Conservation (phyloP, 2,329 filamentous ascomycete species). For the Penicillium freii region DNA sequence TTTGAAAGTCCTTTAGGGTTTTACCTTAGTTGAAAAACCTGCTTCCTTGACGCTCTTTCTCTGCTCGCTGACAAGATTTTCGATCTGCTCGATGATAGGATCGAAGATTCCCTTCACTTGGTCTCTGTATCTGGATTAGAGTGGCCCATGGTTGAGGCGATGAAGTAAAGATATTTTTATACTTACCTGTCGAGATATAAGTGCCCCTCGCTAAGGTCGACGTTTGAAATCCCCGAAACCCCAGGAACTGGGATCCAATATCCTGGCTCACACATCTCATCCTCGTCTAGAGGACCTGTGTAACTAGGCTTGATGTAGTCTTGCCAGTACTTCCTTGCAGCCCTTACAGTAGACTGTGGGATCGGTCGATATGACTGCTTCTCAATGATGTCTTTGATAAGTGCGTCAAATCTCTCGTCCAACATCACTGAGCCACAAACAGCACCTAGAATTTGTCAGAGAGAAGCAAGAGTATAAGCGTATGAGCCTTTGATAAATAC, state of each 20-base stretch:
- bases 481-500: conserved; percentile 5
- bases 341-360: conserved; percentile 21
- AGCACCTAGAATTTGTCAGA: conserved; percentile 19
- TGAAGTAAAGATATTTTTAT: not conserved
- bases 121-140: conserved; percentile 10
- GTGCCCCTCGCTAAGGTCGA: conserved; percentile 21
- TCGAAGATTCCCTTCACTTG: conserved; percentile 30
- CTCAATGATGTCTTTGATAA: conserved; percentile 27
- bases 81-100: conserved; percentile 27
- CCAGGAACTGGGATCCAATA: conserved; percentile 27
- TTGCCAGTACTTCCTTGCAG: conserved; percentile 33
- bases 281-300: conserved; percentile 16
- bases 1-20: not conserved
- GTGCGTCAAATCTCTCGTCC: conserved; percentile 29
- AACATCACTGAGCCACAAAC: conserved; percentile 34
- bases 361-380: conserved; percentile 29
- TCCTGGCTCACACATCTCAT: conserved; percentile 25
- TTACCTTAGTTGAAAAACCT: conserved; percentile 10
- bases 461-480: accelerated
- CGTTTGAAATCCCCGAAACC: conserved; percentile 20
- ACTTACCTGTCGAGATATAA: conserved; percentile 22
- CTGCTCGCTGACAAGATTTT: conserved; percentile 27
- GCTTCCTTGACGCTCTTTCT: conserved; percentile 3
- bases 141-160: no score
- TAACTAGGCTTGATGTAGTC: conserved; percentile 29